phyloP scores from a whole-genome alignment of 441 rosid genomes.

The Theobroma grandiflorum region DNA sequence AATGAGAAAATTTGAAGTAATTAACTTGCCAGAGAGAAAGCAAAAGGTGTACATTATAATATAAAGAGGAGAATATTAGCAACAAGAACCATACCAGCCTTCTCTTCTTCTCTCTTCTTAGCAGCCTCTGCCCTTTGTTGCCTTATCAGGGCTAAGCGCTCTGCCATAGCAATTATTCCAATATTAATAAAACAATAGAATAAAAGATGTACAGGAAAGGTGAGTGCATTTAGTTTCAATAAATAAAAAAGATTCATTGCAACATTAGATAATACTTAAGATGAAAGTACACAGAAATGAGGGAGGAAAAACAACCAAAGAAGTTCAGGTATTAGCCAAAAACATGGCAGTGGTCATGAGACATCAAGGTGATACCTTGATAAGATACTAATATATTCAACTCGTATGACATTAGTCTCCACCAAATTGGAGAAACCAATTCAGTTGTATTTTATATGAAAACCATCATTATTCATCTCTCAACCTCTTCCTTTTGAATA shows the following conservation, averaged over 20 bases:
- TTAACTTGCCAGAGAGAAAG: not conserved
- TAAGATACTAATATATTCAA: not conserved
- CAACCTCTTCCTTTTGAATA: not conserved
- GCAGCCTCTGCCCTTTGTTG: conserved; percentile 95
- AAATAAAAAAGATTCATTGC: not conserved
- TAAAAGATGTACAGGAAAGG: not conserved
- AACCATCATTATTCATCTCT: not conserved
- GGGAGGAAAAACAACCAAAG: not conserved
- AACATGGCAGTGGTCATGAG: not conserved
- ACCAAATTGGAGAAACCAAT: not conserved
- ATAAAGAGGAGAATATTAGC: not conserved
- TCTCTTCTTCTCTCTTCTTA: conserved; percentile 93
- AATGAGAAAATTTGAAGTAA: not conserved
- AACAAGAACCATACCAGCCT: conserved; percentile 63
- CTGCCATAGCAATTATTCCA: conserved; percentile 46
- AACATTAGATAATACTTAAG: not conserved
- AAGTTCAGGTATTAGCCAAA: not conserved
- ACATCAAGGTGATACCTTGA: not conserved
- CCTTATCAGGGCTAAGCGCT: conserved; percentile 84
- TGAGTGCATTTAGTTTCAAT: not conserved
- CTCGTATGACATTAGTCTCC: not conserved
- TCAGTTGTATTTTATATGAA: not conserved
- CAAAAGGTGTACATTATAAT: not conserved
- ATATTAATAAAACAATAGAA: not conserved
- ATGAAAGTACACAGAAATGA: not conserved